A percentile compares a stretch with the other conserved stretches of the same genome.
phyloP scores from a whole-genome alignment of 1,139 yeast genomes.

The Meyerozyma sp. region DNA sequence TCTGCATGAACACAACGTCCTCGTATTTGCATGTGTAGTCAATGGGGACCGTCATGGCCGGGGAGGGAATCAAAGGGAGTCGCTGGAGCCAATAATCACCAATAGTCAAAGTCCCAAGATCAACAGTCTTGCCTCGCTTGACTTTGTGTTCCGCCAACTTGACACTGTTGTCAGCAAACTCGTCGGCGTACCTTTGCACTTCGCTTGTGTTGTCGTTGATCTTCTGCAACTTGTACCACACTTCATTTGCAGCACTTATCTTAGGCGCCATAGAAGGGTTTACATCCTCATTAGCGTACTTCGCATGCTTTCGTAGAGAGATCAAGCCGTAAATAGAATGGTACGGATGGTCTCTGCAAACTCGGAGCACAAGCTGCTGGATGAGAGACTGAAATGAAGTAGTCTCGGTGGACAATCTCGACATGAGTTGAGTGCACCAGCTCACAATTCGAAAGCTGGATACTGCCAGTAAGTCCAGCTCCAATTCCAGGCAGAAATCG shows the following conservation, averaged over 20 bases:
- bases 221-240: conserved; percentile 33
- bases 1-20: conserved; percentile 42
- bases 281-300: conserved; percentile 20
- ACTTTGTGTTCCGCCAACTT: conserved; percentile 47
- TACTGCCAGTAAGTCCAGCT: conserved; percentile 29
- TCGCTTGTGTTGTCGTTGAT: conserved; percentile 12
- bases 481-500: conserved; percentile 29
- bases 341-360: conserved; percentile 65
- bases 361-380: conserved; percentile 40
- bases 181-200: conserved; percentile 37
- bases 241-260: conserved; percentile 43
- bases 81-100: conserved; percentile 55
- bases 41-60: conserved; percentile 49
- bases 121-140: conserved; percentile 26
- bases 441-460: conserved; percentile 63
- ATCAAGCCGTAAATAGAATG: conserved; percentile 70
- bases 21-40: conserved; percentile 41
- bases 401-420: conserved; percentile 53
- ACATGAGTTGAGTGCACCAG: conserved; percentile 81
- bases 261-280: conserved; percentile 39
- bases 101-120: conserved; percentile 28
- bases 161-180: conserved; percentile 47
- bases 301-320: conserved; percentile 47
- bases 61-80: conserved; percentile 61
- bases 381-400: conserved; percentile 53